Conservation (phyloP, 192 early-diverging fungal species). For the Coemansia sp. region DNA sequence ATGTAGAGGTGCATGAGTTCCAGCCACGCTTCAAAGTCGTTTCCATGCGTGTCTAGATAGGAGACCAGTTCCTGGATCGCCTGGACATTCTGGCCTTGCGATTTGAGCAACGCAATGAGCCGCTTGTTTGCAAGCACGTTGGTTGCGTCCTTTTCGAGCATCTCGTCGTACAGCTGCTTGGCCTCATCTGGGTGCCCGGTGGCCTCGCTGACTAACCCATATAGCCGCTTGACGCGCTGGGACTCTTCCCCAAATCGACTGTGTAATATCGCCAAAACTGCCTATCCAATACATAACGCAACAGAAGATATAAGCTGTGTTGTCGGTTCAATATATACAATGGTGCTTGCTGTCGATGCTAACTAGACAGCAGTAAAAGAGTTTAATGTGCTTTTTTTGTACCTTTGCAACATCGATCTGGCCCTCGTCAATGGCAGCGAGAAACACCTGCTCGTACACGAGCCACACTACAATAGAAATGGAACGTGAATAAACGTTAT, state of each 20-base stretch:
- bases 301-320: not conserved
- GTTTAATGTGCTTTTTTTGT: not conserved
- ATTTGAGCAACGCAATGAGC: conserved; percentile 69
- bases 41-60: conserved; percentile 82
- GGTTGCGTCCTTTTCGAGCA: conserved; percentile 73
- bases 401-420: conserved; percentile 63
- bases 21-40: conserved; percentile 90
- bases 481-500: too few relatives aligned
- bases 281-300: conserved; percentile 11
- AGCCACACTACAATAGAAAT: conserved; percentile 63
- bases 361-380: too few relatives aligned
- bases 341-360: not conserved
- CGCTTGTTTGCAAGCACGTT: conserved; percentile 80
- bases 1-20: conserved; percentile 80
- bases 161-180: conserved; percentile 67
- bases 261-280: conserved; percentile 62
- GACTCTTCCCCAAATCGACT: conserved; percentile 63
- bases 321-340: conserved; percentile 15
- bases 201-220: conserved; percentile 81
- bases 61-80: conserved; percentile 70
- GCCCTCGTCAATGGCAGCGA: conserved; percentile 78
- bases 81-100: conserved; percentile 64
- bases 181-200: conserved; percentile 70
- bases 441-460: conserved; percentile 78
- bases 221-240: conserved; percentile 68